These are phyloP conservation scores for Candida coquimbonensis DNA, from an alignment of 805 yeast species.

Conservation along the genomic window DNA sequence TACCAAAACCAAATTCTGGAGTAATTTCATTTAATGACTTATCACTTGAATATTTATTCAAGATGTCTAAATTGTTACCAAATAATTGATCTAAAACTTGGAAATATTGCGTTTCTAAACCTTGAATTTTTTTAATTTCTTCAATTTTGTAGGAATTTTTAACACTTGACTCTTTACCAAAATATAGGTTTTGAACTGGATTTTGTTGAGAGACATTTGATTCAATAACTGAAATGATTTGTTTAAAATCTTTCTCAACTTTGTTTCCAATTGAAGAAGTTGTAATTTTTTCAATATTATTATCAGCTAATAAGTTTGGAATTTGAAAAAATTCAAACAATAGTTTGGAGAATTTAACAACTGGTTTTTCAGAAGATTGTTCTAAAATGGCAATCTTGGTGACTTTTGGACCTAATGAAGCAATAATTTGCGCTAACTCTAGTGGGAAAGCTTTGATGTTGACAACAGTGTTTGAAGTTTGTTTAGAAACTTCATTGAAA, in stretches of 20 bases:
- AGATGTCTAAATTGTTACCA: slow-evolving; percentile 44
- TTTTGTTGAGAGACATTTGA: slow-evolving; percentile 42
- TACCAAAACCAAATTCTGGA: slow-evolving; percentile 89
- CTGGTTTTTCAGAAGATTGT: slow-evolving; percentile 30
- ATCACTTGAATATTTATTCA: slow-evolving; percentile 49
- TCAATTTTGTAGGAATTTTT: slow-evolving; percentile 13
- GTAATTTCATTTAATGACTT: slow-evolving; percentile 40
- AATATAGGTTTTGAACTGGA: slow-evolving; percentile 57
- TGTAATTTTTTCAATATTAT: slow-evolving; percentile 44
- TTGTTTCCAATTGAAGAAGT: slow-evolving; percentile 45
- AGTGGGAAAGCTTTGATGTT: slow-evolving; percentile 65
- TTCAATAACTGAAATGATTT: slow-evolving; percentile 40
- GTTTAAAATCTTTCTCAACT: slow-evolving; percentile 15
- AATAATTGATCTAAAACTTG: slow-evolving; percentile 69
- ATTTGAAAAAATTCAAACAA: slow-evolving; percentile 69
- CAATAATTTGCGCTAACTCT: slow-evolving; percentile 43
- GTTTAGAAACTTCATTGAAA: slow-evolving; percentile 33
- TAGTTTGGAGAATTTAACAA: slow-evolving; percentile 56
- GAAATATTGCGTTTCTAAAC: slow-evolving; percentile 68
- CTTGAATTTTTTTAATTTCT: slow-evolving; percentile 36
- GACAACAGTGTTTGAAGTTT: slow-evolving; percentile 35
- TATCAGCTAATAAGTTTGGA: slow-evolving; percentile 37
- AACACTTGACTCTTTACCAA: slow-evolving; percentile 38
- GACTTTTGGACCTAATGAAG: slow-evolving; percentile 41
- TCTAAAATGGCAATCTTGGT: slow-evolving; percentile 56